phyloP scores from a whole-genome alignment of 2,329 filamentous ascomycete species.

The Xylaria arbuscula region DNA sequence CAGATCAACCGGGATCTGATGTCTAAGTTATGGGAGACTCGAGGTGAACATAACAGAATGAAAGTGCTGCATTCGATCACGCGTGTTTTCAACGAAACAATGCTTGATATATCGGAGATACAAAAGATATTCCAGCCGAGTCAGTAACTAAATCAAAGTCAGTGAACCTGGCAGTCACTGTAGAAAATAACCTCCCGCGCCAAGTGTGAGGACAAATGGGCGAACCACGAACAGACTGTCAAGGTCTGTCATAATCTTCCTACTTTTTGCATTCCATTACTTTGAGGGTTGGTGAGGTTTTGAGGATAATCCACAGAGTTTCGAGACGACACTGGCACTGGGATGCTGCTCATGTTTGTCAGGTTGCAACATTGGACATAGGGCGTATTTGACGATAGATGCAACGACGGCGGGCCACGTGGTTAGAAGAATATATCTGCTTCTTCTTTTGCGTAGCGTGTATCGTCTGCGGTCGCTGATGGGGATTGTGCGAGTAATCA shows the following conservation, averaged over 20 bases:
- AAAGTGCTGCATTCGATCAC: slow-evolving; percentile 73
- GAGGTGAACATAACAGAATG: slow-evolving; percentile 85
- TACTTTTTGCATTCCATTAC: slow-evolving; percentile 16
- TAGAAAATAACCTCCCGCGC: background rate
- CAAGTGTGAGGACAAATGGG: slow-evolving; percentile 14
- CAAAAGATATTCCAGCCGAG: slow-evolving; percentile 60
- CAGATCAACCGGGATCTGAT: slow-evolving; percentile 92
- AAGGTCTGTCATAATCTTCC: slow-evolving; percentile 5
- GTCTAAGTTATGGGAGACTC: slow-evolving; percentile 85
- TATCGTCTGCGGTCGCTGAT: slow-evolving; percentile 19
- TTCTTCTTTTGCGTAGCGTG: slow-evolving; percentile 22
- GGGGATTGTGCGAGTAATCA: background rate
- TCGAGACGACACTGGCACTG: slow-evolving; percentile 1
- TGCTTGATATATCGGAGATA: slow-evolving; percentile 72
- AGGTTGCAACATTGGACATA: slow-evolving; percentile 11
- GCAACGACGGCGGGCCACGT: slow-evolving; percentile 20
- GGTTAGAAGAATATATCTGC: slow-evolving; percentile 13
- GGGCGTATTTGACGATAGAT: slow-evolving; percentile 19
- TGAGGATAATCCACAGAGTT: slow-evolving; percentile 1
- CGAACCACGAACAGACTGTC: background rate
- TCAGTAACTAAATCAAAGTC: slow-evolving; percentile 46
- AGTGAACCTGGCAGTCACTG: background rate
- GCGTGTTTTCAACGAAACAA: slow-evolving; percentile 79
- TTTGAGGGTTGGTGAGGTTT: slow-evolving; percentile 3
- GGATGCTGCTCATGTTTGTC: background rate